Evolutionary conservation across 139 green algal genomes (phyloP).

Genomic region (Micractinium sp.): DNA sequence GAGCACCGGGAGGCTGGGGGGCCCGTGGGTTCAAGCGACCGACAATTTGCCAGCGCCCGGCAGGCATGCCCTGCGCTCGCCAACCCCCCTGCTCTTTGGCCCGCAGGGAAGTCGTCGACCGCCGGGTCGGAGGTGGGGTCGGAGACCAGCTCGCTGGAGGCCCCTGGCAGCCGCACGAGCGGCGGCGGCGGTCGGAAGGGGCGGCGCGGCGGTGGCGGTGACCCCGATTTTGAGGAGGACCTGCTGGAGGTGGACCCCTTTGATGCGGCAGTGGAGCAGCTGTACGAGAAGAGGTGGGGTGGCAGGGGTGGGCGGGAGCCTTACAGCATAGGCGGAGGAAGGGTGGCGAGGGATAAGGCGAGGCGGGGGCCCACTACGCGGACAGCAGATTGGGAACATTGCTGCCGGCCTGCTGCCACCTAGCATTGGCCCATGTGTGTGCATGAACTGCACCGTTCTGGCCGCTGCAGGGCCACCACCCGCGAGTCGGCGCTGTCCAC

Average conservation of each 20-base stretch:
- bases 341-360: background rate
- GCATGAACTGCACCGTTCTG: background rate
- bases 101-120: conserved; percentile 6
- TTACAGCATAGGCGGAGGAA: background rate
- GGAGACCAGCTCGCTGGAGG: conserved; percentile 15
- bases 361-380: background rate
- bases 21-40: too few species aligned
- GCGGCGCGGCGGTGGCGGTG: background rate
- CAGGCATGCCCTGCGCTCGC: background rate
- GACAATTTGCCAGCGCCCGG: too few species aligned
- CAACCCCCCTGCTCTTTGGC: background rate
- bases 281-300: conserved; percentile 63
- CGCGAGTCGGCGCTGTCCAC: conserved; percentile 56
- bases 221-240: conserved; percentile 1
- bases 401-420: background rate
- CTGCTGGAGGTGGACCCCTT: conserved; percentile 38
- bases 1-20: background rate
- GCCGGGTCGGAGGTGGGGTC: conserved; percentile 2
- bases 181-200: conserved; percentile 12
- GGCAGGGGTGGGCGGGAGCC: background rate
- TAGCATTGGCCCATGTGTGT: background rate
- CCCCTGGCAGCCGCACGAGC: conserved; percentile 1
- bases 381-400: background rate
- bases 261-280: conserved; percentile 44
- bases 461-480: conserved; percentile 47